These are phyloP conservation scores for Stevia rebaudiana DNA, from an alignment of 140 eudicot genomes.

Conservation along the genomic window DNA sequence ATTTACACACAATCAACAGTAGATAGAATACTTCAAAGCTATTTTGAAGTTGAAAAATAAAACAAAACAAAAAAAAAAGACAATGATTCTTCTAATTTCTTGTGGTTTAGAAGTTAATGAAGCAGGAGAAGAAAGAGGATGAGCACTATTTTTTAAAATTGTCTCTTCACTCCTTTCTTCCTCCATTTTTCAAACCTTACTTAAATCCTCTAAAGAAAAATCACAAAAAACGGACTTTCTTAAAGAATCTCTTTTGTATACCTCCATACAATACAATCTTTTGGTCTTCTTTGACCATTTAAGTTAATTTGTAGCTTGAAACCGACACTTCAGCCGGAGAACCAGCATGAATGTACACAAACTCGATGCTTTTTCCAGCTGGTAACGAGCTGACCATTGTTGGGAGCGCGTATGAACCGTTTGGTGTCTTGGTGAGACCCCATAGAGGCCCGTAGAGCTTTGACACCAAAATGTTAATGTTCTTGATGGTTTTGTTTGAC, in stretches of 20 bases:
- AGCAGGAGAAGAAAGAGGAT: slow-evolving; percentile 81
- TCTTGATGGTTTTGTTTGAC: slow-evolving; percentile 56
- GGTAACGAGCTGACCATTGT: slow-evolving; percentile 50
- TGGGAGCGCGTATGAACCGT: slow-evolving; percentile 52
- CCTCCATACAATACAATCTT: slow-evolving; percentile 58
- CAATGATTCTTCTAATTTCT: slow-evolving; percentile 27
- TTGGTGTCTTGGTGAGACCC: slow-evolving; percentile 61
- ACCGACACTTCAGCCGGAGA: slow-evolving; percentile 53
- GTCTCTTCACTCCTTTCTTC: slow-evolving; percentile 81
- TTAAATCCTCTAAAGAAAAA: slow-evolving; percentile 28
- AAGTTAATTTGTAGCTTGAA: slow-evolving; percentile 54
- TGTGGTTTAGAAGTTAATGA: slow-evolving; percentile 22
- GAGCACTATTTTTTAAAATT: slow-evolving; percentile 49
- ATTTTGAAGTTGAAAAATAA: slow-evolving; percentile 24
- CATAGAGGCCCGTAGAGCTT: slow-evolving; percentile 79
- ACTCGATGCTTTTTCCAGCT: slow-evolving; percentile 70
- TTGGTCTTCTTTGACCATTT: slow-evolving; percentile 21
- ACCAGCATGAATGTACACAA: slow-evolving; percentile 62
- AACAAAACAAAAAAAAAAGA: background rate
- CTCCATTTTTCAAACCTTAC: slow-evolving; percentile 45
- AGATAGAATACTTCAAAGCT: slow-evolving; percentile 33
- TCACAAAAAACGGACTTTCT: slow-evolving; percentile 34
- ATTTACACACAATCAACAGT: slow-evolving; percentile 42
- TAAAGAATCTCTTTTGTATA: slow-evolving; percentile 22
- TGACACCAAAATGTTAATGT: slow-evolving; percentile 48